Evolutionary conservation across 148 eudicot species (phyloP), one percentile per base, ranked within the genome.

Genomic region (Rhododendron griersonianum): DNA sequence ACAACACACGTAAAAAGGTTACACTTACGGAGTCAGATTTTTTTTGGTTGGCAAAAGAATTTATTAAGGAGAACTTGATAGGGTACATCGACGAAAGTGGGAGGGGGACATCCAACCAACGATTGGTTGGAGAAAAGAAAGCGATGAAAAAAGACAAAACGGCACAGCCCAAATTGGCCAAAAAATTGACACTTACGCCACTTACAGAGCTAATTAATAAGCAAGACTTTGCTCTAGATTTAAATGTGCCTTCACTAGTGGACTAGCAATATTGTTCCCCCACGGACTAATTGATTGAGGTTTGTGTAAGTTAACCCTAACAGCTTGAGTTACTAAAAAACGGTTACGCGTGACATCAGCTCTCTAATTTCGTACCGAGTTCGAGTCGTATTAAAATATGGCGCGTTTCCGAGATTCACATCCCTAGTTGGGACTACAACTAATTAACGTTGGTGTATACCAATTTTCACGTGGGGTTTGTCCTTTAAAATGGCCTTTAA

Each of bases 391-490:
- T 16, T 2, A 55, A 2, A 55, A 11, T 13, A 55, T 55, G 61
- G 5, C 61, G 4, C n/a, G 65, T 19, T 10, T 55, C n/a, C 30
- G 28, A 63, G 8, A 63, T 23, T 63, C 28, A 63, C 69, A 63
- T 63, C 3, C n/a, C 65, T 14, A 16, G 61, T 16, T 0, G 65
- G 65, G 19, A 55, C 5, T 2, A 50, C 55, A 50, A 50, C 55
- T 11, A 53, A 50, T 11, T 10, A 55, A 51, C 55, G 16, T 13
- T 51, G 10, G 55, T n/a, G 11, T 65, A 65, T 11, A 6, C 5
- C 77, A 65, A 47, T 81, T 86, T 81, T 37, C 80, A 30, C 18
- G 85, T 81, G 71, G 18, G 71, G 13, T 50, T 86, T 71, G 87
- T 86, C 85, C 79, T 83, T 83, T 71, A 7, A 2, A 71, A 16